Evolutionary conservation across 768 basidiomycete genomes (phyloP).

Genomic region (Termitomyces sp.): DNA sequence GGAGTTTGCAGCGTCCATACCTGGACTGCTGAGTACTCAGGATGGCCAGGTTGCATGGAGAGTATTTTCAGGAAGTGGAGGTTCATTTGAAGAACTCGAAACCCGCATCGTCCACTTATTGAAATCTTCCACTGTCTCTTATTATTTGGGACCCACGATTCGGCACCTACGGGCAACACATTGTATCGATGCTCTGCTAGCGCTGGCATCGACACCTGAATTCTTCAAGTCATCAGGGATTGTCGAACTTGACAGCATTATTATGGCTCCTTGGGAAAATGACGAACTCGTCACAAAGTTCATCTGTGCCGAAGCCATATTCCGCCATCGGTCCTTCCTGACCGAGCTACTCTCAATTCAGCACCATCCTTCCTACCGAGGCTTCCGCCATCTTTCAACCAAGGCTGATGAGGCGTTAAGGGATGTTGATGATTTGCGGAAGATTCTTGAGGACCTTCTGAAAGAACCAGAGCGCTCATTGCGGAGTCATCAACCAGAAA

Average conservation of each 20-base stretch:
- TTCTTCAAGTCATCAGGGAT: too few species aligned
- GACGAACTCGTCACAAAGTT: too few species aligned
- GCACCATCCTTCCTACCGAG: too few species aligned
- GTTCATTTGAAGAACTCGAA: not conserved
- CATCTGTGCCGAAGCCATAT: too few species aligned
- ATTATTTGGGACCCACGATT: not conserved
- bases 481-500: too few species aligned
- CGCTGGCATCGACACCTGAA: too few species aligned
- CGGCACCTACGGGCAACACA: not conserved
- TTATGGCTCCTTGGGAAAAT: too few species aligned
- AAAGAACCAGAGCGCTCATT: too few species aligned
- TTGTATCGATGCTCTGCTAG: not conserved
- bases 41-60: constrained; percentile 5
- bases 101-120: not conserved
- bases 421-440: too few species aligned
- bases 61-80: not conserved
- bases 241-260: too few species aligned
- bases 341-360: not conserved
- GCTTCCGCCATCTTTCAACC: not conserved
- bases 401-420: not conserved
- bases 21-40: not conserved
- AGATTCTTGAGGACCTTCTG: too few species aligned
- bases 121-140: not conserved
- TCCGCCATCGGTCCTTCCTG: too few species aligned
- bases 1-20: not conserved